Evolutionary conservation across 371 early-diverging fungal genomes (phyloP), one percentile per base, ranked within the genome.

Genomic region (Mucor saturninus): DNA sequence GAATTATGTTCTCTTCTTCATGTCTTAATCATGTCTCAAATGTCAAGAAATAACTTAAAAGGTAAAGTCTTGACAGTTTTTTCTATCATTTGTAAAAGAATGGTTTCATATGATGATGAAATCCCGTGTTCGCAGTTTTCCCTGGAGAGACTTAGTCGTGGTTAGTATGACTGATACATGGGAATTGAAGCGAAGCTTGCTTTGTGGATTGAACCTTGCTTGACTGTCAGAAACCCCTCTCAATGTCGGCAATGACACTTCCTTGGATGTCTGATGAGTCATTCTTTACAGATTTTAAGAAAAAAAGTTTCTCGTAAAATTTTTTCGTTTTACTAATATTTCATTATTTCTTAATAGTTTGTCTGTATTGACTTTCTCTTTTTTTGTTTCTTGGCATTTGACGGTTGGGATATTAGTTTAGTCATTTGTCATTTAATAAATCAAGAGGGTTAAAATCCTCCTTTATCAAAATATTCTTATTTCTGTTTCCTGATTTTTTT

Each of bases 111-210:
- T 71, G 71, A 71, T 71, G 71, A 71, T 71, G 71, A 63, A 71
- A 71, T 71, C 71, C 71, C 71, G 71, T 71, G 71, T 71, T 71
- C 71, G 71, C 71, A 71, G 71, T 71, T 71, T 71, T 64, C 71
- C 52, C 71, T 57, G 67, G 60, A 71, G 71, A 71, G 71, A 71
- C 64, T 66, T 68, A 26, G 70, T 65, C 40, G 69, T 69, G 69
- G 69, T 26, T 37, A 59, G 59, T 62, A 59, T 32, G 55, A 10
- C 21, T 21, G 21, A 21, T 21, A 21, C 21, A 21, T 21, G 21
- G 21, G 21, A 21, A 21, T 21, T 21, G 21, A 21, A 21, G 21
- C 21, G 21, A 21, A 21, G 21, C 21, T 21, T 21, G 21, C 21
- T 21, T 21, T 21, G 21, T 21, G 21, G 21, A 21, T 21, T 21